These are phyloP conservation scores for Pseudisothecium myosuroides DNA, from an alignment of 225 moss, liverwort and hornwort species.

Conservation along the genomic window DNA sequence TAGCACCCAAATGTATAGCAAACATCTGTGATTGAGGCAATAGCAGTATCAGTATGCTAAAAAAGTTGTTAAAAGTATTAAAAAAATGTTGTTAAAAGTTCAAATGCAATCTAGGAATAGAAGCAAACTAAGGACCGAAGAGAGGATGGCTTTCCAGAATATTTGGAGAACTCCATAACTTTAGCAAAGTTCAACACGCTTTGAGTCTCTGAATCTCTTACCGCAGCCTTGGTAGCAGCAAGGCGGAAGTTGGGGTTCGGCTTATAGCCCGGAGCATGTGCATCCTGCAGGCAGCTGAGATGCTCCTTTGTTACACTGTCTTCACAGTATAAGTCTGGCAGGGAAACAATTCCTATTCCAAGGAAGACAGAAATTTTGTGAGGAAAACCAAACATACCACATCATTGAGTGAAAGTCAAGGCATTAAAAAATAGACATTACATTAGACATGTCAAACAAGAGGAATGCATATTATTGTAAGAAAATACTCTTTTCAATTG, in stretches of 20 bases:
- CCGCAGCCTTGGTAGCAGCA: constrained; percentile 52
- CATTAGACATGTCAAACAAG: background rate
- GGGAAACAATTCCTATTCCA: constrained; percentile 44
- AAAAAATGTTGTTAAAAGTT: background rate
- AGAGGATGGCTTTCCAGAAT: background rate
- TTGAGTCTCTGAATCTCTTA: background rate
- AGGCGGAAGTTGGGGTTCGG: constrained; percentile 53
- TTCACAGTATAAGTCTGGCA: constrained; percentile 69
- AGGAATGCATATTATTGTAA: background rate
- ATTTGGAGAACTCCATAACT: too few relatives aligned
- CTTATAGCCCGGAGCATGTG: constrained; percentile 22
- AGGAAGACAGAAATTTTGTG: background rate
- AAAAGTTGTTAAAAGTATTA: background rate
- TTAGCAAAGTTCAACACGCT: background rate
- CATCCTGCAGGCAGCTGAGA: constrained; percentile 53
- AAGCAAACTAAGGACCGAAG: background rate
- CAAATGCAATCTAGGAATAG: background rate
- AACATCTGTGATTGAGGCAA: constrained; percentile 47
- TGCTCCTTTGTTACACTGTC: constrained; percentile 30
- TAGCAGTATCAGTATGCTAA: background rate
- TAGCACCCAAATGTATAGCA: constrained; percentile 72
- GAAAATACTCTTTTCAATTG: background rate
- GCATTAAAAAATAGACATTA: too few relatives aligned
- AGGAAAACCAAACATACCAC: background rate
- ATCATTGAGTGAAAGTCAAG: background rate